A percentile compares a stretch with the other conserved stretches of the same genome.
Conservation (phyloP, 306 rosid species). For the Echinosophora koreensis region DNA sequence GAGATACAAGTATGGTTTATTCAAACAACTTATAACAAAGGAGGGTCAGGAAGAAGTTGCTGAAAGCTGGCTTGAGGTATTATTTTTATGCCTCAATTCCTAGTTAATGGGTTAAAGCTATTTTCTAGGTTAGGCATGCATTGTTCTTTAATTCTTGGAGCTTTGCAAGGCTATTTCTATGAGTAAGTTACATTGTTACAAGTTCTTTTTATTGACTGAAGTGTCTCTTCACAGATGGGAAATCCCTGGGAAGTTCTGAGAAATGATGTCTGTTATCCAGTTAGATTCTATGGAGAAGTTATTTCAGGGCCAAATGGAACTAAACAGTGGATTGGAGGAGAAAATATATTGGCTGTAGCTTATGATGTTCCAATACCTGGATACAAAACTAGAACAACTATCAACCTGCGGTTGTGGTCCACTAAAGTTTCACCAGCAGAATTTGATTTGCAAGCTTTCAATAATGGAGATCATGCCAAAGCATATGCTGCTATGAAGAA, state of each 20-base stretch:
- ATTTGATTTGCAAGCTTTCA: constrained; percentile 79
- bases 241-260: constrained; percentile 94
- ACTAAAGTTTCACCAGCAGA: constrained; percentile 77
- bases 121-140: constrained; percentile 22
- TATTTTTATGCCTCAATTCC: not conserved
- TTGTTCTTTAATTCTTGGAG: constrained; percentile 26
- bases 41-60: constrained; percentile 95
- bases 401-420: constrained; percentile 92
- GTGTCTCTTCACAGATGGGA: constrained; percentile 71
- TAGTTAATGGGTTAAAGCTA: constrained; percentile 10
- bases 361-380: constrained; percentile 99
- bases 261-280: constrained; percentile 80
- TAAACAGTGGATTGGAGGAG: constrained; percentile 90
- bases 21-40: constrained; percentile 84
- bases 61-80: constrained; percentile 98
- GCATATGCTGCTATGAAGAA: constrained; percentile 73
- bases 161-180: constrained; percentile 5
- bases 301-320: constrained; percentile 71
- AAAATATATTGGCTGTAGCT: constrained; percentile 82
- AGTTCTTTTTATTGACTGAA: constrained; percentile 30
- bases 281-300: constrained; percentile 82
- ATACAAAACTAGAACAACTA: constrained; percentile 80
- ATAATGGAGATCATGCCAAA: constrained; percentile 83
- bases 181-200: constrained; percentile 26
- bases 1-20: constrained; percentile 90